These are phyloP conservation scores for Thraustochytrium sp. DNA, from an alignment of 352 stramenopile genomes.

Conservation along the genomic window DNA sequence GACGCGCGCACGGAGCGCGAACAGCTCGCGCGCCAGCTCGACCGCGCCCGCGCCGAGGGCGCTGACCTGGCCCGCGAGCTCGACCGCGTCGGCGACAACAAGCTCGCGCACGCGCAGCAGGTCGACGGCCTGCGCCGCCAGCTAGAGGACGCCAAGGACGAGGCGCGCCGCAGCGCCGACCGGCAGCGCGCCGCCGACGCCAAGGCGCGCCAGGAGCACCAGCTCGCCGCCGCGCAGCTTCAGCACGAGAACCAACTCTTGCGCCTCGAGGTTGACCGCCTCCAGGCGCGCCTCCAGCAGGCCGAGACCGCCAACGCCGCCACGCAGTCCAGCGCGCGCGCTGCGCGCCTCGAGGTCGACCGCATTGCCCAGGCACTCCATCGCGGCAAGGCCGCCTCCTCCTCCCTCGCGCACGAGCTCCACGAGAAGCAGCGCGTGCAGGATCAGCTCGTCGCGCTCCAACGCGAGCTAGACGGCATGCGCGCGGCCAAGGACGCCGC, in stretches of 20 bases:
- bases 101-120: not conserved
- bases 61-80: not conserved
- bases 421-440: not conserved
- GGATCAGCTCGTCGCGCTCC: not conserved
- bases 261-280: slow-evolving; percentile 1
- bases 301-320: not conserved
- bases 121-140: not conserved
- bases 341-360: not conserved
- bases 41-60: not conserved
- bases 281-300: not conserved
- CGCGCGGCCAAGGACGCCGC: not conserved
- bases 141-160: not conserved
- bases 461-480: not conserved
- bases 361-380: not conserved
- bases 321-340: not conserved
- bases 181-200: not conserved
- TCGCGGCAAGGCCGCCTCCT: not conserved
- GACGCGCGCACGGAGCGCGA: not conserved
- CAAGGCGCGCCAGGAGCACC: not conserved
- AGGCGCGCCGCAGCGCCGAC: not conserved
- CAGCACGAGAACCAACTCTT: slow-evolving; percentile 22
- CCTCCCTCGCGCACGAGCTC: not conserved
- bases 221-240: not conserved
- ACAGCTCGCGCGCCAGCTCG: not conserved
- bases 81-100: not conserved